Evolutionary conservation across 352 stramenopile species (phyloP).

Genomic region (Pilasporangium apinafurcum): DNA sequence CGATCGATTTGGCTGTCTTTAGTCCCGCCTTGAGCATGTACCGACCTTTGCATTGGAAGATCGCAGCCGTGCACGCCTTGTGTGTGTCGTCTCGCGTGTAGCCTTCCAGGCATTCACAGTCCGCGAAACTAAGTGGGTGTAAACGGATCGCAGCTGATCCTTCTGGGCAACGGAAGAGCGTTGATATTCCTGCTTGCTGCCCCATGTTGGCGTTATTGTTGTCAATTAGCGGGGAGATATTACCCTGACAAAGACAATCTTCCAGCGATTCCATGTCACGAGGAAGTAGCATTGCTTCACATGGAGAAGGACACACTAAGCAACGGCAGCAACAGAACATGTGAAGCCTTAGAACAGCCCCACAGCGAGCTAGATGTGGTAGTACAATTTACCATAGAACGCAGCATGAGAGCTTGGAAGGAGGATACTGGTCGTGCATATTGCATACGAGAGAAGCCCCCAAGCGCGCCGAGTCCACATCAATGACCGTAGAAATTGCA

Average conservation of each 20-base stretch:
- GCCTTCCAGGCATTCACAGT: slow-evolving; percentile 25
- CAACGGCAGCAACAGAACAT: neutral
- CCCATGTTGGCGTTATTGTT: slow-evolving; percentile 8
- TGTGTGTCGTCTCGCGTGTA: slow-evolving; percentile 30
- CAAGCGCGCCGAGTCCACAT: neutral
- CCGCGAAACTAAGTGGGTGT: slow-evolving; percentile 29
- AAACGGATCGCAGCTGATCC: slow-evolving; percentile 19
- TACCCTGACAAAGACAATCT: slow-evolving; percentile 54
- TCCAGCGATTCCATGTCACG: slow-evolving; percentile 77
- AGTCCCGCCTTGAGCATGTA: slow-evolving; percentile 42
- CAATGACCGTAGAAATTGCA: no score
- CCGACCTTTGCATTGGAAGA: slow-evolving; percentile 49
- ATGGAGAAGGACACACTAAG: slow-evolving; percentile 59
- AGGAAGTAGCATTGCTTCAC: slow-evolving; percentile 69
- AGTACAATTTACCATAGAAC: slow-evolving; percentile 24
- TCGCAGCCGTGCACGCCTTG: slow-evolving; percentile 16
- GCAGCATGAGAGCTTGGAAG: slow-evolving; percentile 11
- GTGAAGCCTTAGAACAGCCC: no score
- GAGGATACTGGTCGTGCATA: slow-evolving; percentile 2
- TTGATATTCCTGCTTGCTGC: no score
- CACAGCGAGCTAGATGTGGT: neutral
- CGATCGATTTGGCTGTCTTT: slow-evolving; percentile 26
- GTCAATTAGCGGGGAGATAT: neutral
- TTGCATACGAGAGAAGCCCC: slow-evolving; percentile 6
- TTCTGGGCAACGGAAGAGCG: slow-evolving; percentile 23